Percentiles rank a stretch among this genome's conserved stretches.
phyloP scores from a whole-genome alignment of 2,329 filamentous ascomycete species.

The Aspergillus tubingensis region DNA sequence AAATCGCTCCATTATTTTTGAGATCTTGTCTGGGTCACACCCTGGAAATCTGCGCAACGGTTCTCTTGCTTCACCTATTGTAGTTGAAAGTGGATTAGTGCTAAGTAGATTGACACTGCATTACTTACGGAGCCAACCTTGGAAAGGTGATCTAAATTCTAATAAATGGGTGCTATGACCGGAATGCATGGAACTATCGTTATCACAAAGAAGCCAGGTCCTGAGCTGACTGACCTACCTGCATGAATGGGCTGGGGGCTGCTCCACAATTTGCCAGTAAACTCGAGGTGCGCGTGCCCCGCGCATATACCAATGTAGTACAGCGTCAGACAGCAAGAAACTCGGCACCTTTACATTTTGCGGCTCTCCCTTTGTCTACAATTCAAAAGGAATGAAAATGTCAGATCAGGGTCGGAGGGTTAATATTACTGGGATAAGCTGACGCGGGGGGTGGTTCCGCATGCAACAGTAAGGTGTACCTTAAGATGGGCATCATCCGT shows the following conservation, averaged over 20 bases:
- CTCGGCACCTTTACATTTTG: neutral
- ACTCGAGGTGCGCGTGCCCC: neutral
- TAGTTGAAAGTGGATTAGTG: neutral
- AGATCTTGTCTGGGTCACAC: neutral
- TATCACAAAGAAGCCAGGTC: conserved; percentile 4
- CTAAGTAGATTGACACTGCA: neutral
- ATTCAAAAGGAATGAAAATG: conserved; percentile 6
- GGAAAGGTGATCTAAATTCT: neutral
- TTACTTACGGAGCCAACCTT: neutral
- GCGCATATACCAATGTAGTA: conserved; percentile 3
- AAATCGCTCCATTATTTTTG: conserved; percentile 12
- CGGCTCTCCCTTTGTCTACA: conserved; percentile 1
- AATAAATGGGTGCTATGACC: neutral
- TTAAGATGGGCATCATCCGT: conserved; percentile 17
- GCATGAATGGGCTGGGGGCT: conserved; percentile 5
- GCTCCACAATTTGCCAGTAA: neutral
- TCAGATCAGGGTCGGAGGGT: conserved; percentile 9
- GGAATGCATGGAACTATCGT: neutral
- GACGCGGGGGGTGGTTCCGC: conserved; percentile 19
- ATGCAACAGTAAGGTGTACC: conserved; percentile 10
- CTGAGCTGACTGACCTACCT: conserved; percentile 4
- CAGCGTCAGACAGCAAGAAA: conserved; percentile 1
- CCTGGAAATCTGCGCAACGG: neutral
- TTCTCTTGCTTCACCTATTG: neutral
- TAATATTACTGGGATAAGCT: conserved; percentile 12